Base-by-base conservation (phyloP, 2,329 filamentous ascomycete species). In the Ascochyta fabae region DNA sequence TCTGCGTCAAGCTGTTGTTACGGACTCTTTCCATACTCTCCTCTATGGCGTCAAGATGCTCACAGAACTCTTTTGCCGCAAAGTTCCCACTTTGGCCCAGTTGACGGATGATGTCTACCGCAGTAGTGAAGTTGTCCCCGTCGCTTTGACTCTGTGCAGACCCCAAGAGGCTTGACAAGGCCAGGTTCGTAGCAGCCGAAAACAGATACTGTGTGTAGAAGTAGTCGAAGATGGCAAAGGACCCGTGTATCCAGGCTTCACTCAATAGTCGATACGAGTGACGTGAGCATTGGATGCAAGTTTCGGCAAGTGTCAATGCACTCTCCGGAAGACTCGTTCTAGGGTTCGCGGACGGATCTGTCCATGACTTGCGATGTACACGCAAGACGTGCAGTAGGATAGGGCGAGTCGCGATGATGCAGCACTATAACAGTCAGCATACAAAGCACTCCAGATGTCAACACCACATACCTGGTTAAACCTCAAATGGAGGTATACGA, bases 191-290 rank as follows among this genome's bases (percentile, higher is more conserved):
- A 2, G 78, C 72, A 0, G 79, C 74, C 0, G 80, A 78, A 62
- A 82, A 82, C 24, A 82, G 75, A 36, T 80, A 81, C 42, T 81
- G 78, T 0, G 77, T 77, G 62, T 77, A 74, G 42, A 78, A 78
- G 63, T 80, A 81, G 54, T 81, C 80, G 41, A 82, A 80, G 0
- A 75, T 80, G 0, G 75, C 68, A 49, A 81, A 80, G 0, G 78
- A 76, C 0, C 80, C 80, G 29, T 79, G 75, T 2, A 81, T 76
- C 80, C 80, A 82, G 12, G 73, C 74, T 6, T 79, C 73, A 3
- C 75, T 78, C 0, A 82, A 65, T 0, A 82, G 65, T 0, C 72
- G 72, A 40, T 75, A 75, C 0, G 80, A 81, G 31, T 82, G 77
- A 0, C 78, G 73, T 0, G 80, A 79, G 24, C 78, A 80, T 15